Percentiles rank a stretch among this genome's conserved stretches.
Evolutionary conservation across 2,329 filamentous ascomycete species (phyloP).

Genomic region (Laburnicola sp.): DNA sequence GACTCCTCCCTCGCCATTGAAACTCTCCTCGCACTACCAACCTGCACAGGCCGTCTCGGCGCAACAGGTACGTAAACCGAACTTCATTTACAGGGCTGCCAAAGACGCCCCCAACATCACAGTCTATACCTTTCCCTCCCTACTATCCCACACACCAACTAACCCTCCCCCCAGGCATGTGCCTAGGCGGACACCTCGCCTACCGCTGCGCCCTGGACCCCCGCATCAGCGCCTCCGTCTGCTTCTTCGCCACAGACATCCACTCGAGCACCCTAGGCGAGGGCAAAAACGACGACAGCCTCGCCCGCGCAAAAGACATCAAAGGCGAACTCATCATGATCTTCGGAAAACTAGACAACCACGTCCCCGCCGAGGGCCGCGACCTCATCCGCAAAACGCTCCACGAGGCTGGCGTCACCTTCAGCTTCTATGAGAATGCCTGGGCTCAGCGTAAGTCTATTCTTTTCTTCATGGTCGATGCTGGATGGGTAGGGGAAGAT

Average conservation of each 20-base stretch:
- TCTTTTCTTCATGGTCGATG: not conserved
- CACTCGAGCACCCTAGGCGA: constrained; percentile 77
- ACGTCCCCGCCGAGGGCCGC: constrained; percentile 80
- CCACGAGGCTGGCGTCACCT: constrained; percentile 72
- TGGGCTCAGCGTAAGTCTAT: constrained; percentile 74
- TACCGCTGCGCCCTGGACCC: constrained; percentile 73
- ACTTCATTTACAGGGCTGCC: too few species aligned
- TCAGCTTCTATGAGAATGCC: constrained; percentile 86
- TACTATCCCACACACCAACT: constrained; percentile 35
- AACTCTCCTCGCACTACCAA: constrained; percentile 46
- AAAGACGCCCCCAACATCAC: too few species aligned
- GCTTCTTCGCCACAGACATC: constrained; percentile 92
- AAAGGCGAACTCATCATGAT: constrained; percentile 84
- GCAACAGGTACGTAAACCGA: constrained; percentile 30
- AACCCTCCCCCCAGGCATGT: constrained; percentile 67
- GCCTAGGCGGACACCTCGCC: constrained; percentile 86
- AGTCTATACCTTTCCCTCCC: not conserved
- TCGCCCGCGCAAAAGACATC: constrained; percentile 66
- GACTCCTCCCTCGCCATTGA: constrained; percentile 52
- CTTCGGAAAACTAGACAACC: constrained; percentile 87
- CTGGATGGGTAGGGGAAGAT: constrained; percentile 6
- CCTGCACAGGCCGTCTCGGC: constrained; percentile 70
- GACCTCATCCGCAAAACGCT: constrained; percentile 83
- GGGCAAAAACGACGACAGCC: constrained; percentile 64
- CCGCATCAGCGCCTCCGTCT: constrained; percentile 74